Percentiles rank a stretch among this genome's conserved stretches.
Evolutionary conservation across 1,139 yeast species (phyloP).

Genomic region (Taphrina populina): DNA sequence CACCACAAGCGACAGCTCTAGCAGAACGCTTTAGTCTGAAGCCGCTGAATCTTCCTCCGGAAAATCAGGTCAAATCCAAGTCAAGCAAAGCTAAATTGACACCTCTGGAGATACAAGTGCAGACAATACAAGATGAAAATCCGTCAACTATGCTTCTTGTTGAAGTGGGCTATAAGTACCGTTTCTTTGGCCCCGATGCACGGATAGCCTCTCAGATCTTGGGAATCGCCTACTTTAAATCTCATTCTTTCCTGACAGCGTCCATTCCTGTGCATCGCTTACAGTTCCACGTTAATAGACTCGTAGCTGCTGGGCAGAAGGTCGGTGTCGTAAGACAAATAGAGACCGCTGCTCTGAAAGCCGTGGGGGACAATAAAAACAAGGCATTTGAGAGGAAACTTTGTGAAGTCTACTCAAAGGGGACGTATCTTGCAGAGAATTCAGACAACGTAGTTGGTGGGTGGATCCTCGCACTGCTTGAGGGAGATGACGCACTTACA

Average conservation of each 20-base stretch:
- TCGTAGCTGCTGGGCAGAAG: slow-evolving; percentile 63
- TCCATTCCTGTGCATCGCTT: slow-evolving; percentile 77
- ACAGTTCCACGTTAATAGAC: slow-evolving; percentile 67
- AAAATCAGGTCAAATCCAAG: slow-evolving; percentile 2
- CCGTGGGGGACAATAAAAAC: slow-evolving; percentile 48
- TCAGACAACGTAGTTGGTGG: slow-evolving; percentile 12
- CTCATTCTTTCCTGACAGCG: slow-evolving; percentile 72
- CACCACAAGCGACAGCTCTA: not conserved
- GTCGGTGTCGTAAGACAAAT: slow-evolving; percentile 86
- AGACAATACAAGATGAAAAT: slow-evolving; percentile 60
- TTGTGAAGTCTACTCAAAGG: slow-evolving; percentile 74
- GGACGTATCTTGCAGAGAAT: slow-evolving; percentile 70
- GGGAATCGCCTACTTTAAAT: slow-evolving; percentile 72
- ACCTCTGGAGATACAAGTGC: slow-evolving; percentile 76
- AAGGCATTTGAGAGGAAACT: slow-evolving; percentile 67
- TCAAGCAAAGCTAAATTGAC: slow-evolving; percentile 51
- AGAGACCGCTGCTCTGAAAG: slow-evolving; percentile 76
- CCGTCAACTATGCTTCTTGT: slow-evolving; percentile 70
- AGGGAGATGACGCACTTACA: slow-evolving; percentile 30
- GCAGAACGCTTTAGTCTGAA: slow-evolving; percentile 4
- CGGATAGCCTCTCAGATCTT: slow-evolving; percentile 61
- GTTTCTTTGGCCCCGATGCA: slow-evolving; percentile 84
- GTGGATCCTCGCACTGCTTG: slow-evolving; percentile 36
- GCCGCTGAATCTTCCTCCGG: not conserved
- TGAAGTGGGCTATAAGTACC: slow-evolving; percentile 89